phyloP scores from a whole-genome alignment of 176 grass and related monocot species.

The Themeda triandra region DNA sequence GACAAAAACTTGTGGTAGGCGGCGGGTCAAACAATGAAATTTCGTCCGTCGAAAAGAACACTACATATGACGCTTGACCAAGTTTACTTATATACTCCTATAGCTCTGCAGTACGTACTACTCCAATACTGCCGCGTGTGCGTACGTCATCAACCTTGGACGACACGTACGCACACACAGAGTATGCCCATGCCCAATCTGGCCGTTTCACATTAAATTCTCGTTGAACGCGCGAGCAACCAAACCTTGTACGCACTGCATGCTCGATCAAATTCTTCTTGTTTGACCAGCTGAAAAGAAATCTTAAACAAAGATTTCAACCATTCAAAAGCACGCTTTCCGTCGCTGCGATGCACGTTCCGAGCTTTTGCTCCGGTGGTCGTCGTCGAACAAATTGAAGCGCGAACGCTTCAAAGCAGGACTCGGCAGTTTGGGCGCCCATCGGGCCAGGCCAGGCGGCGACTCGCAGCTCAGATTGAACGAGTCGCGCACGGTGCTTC shows the following conservation, averaged over 20 bases:
- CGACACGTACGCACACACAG: neutral
- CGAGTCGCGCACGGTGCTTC: neutral
- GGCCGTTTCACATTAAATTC: conserved; percentile 22
- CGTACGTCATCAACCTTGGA: neutral
- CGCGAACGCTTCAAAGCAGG: neutral
- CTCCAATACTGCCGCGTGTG: too few species aligned
- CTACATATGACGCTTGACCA: neutral
- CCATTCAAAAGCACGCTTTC: neutral
- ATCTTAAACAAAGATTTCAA: neutral
- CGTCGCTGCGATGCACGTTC: neutral
- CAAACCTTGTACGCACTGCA: neutral
- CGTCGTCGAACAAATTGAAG: neutral
- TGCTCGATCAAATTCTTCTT: neutral
- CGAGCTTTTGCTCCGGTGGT: neutral
- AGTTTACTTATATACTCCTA: neutral
- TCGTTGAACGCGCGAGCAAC: neutral
- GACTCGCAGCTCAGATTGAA: neutral
- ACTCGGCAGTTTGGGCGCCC: neutral
- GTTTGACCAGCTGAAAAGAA: conserved; percentile 7
- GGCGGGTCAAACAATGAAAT: neutral
- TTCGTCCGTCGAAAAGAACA: neutral
- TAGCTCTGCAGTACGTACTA: too few species aligned
- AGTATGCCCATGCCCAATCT: neutral
- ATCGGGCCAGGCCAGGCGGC: neutral
- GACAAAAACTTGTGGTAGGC: neutral